Evolutionary conservation across 352 stramenopile species (phyloP).

Genomic region (Peronosclerospora sorghi): DNA sequence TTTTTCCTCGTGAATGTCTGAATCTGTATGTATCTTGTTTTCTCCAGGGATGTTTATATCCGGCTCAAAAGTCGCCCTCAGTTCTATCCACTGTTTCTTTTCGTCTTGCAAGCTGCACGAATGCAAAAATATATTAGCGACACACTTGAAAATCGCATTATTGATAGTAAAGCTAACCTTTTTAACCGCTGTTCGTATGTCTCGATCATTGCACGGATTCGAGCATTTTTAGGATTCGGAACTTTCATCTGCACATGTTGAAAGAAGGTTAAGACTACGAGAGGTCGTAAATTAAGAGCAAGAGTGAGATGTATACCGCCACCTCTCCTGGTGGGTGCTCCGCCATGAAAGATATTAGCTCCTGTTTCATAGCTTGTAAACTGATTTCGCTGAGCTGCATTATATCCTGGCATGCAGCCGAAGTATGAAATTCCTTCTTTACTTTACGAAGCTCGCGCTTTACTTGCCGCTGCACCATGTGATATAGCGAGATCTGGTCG

Average conservation of each 20-base stretch:
- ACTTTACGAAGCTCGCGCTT: slow-evolving; percentile 59
- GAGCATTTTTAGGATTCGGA: slow-evolving; percentile 52
- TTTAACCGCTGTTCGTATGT: slow-evolving; percentile 32
- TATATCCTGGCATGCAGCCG: slow-evolving; percentile 42
- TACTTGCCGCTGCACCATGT: slow-evolving; percentile 42
- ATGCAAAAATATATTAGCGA: neutral
- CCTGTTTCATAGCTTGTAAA: slow-evolving; percentile 49
- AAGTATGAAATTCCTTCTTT: slow-evolving; percentile 55
- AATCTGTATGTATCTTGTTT: neutral
- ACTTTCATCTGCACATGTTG: slow-evolving; percentile 22
- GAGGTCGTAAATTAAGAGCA: neutral
- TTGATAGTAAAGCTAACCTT: slow-evolving; percentile 13
- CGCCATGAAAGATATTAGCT: slow-evolving; percentile 50
- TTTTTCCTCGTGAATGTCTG: slow-evolving; percentile 3
- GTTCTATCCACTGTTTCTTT: slow-evolving; percentile 39
- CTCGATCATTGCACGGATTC: slow-evolving; percentile 40
- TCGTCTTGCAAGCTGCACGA: slow-evolving; percentile 31
- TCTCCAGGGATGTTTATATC: neutral
- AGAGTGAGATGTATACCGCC: slow-evolving; percentile 18
- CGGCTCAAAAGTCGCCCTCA: slow-evolving; percentile 27
- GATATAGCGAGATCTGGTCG: slow-evolving; percentile 51
- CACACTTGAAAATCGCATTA: neutral
- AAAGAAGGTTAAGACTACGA: slow-evolving; percentile 1
- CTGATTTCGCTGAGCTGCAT: slow-evolving; percentile 59
- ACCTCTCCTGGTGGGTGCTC: slow-evolving; percentile 34